Percentiles rank a stretch among this genome's conserved stretches.
phyloP scores from a whole-genome alignment of 768 basidiomycete species.

The Auriscalpium orientale region DNA sequence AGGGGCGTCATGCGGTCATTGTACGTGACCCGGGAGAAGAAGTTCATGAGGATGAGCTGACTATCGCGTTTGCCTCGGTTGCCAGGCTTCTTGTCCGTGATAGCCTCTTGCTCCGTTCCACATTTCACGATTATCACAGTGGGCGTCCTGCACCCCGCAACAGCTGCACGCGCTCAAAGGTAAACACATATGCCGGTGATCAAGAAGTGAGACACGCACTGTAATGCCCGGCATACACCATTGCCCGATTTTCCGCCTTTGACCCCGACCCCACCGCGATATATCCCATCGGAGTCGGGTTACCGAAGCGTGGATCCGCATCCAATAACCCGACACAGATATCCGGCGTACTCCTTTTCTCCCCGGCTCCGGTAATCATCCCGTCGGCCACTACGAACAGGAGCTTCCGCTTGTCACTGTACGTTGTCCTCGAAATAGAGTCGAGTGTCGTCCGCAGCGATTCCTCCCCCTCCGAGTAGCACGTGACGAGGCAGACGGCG shows the following conservation, averaged over 20 bases:
- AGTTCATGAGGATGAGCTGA: constrained; percentile 99
- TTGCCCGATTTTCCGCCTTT: constrained; percentile 88
- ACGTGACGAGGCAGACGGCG: constrained; percentile 91
- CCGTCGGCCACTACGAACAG: constrained; percentile 95
- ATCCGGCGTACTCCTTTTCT: constrained; percentile 93
- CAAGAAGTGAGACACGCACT: constrained; percentile 44
- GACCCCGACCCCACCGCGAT: constrained; percentile 82
- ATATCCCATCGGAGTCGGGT: constrained; percentile 93
- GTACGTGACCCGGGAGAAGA: constrained; percentile 97
- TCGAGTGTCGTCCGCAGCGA: constrained; percentile 88
- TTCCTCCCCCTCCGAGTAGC: constrained; percentile 96
- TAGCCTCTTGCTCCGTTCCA: constrained; percentile 80
- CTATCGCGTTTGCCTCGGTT: constrained; percentile 98
- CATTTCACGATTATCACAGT: constrained; percentile 95
- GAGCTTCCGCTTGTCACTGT: constrained; percentile 88
- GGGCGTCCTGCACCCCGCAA: constrained; percentile 86
- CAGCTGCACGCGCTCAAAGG: constrained; percentile 35
- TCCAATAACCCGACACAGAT: constrained; percentile 90
- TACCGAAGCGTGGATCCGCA: constrained; percentile 91
- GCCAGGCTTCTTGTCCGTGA: constrained; percentile 85
- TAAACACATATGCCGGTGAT: not conserved
- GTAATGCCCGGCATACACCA: constrained; percentile 99
- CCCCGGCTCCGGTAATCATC: constrained; percentile 97
- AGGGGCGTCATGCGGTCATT: constrained; percentile 98
- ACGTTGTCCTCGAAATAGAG: constrained; percentile 83